Evolutionary conservation across 176 grass and related monocot species (phyloP).

Genomic region (barley (Hordeum vulgare)): MorexV3_pseudomolecules_assembly NC_058522.1:2014369-2014868

Average conservation of each 20-base stretch:
- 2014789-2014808: not conserved
- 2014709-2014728: conserved; percentile 21
- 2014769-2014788: not conserved
- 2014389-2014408: conserved; percentile 77
- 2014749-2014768: not conserved
- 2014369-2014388: conserved; percentile 75
- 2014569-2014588: not conserved
- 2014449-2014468: conserved; percentile 60
- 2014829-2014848: not conserved
- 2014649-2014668: conserved; percentile 98
- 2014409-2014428: conserved; percentile 46
- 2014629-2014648: conserved; percentile 46
- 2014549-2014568: not conserved
- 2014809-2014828: not conserved
- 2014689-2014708: conserved; percentile 75
- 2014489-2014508: conserved; percentile 62
- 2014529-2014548: conserved; percentile 45
- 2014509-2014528: conserved; percentile 65
- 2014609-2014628: not conserved
- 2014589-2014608: not conserved
- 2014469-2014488: conserved; percentile 60
- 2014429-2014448: conserved; percentile 82
- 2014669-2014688: conserved; percentile 83
- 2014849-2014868: not conserved
- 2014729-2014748: not conserved